Evolutionary conservation across 116 monocot genomes (phyloP), one percentile per base, ranked within the genome.

Genomic region (Iris pallida): DNA sequence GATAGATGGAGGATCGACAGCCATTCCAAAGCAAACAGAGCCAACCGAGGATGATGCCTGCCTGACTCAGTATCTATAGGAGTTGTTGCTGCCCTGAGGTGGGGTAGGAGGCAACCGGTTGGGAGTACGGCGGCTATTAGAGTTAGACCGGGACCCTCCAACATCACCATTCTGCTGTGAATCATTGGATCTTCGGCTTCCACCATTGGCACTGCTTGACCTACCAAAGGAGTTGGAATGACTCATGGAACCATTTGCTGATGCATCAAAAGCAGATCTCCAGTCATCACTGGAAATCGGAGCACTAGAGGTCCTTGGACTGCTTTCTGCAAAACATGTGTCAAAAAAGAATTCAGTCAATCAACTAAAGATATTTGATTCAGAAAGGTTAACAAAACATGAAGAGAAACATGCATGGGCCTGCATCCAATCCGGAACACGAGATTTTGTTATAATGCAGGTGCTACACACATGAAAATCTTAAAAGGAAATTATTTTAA

Each of bases 211-310:
- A 57, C 85, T 90, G 67, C 77, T 83, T 2, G 91, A 86, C 48
- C 86, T 80, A 0, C 77, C 65, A 43, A 49, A 15, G 13, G 80
- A 77, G 30, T 45, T 59, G 12, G 76, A 67, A 51, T 19, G 54
- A 60, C 76, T 78, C 4, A 56, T 16, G 12, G 87, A 60, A 7
- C 92, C 95, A 68, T 95, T 95, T 19, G 87, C 80, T 13, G 88
- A 83, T 5, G 82, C 77, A 68, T 88, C 83, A 78, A 96, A 96
- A 59, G 96, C 96, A 57, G 89, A 87, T 70, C 96, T 89, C 96
- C 96, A 96, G 43, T 96, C 96, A 63, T 89, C 85, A 42, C 87
- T 88, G 0, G 76, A 51, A 19, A 18, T 47, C 47, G 46, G 4
- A 19, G 5, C 47, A 47, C 19, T 64, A 10, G 70, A 63, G 16